Conservation (phyloP, 805 yeast genomes). For the Soucietia sequanensis region DNA sequence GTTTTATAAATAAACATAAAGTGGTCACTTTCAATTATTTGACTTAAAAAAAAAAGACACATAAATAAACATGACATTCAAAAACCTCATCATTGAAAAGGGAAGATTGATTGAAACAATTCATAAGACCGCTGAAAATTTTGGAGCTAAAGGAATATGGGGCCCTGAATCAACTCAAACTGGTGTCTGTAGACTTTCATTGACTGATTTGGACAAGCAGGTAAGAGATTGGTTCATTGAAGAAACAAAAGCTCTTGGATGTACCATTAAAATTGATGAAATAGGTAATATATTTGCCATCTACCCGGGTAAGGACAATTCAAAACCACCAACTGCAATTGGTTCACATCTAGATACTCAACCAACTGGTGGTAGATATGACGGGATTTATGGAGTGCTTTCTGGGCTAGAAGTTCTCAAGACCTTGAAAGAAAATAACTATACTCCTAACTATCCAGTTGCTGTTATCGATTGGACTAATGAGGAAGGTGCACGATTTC, state of each 20-base stretch:
- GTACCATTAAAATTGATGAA: conserved; percentile 57
- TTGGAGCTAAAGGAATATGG: conserved; percentile 67
- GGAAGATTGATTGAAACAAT: conserved; percentile 56
- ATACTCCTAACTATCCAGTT: conserved; percentile 63
- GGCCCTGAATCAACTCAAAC: conserved; percentile 56
- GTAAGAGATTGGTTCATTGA: conserved; percentile 65
- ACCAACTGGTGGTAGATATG: conserved; percentile 77
- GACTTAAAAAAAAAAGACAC: no score
- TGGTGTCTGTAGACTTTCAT: conserved; percentile 66
- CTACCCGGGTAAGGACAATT: conserved; percentile 52
- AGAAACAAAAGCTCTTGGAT: conserved; percentile 54
- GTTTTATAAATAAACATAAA: no score
- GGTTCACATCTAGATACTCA: conserved; percentile 79
- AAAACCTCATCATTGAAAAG: neutral
- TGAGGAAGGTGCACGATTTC: conserved; percentile 78
- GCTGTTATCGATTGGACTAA: conserved; percentile 70
- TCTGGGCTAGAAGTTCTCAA: conserved; percentile 66
- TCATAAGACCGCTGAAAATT: conserved; percentile 53
- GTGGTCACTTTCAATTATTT: no score
- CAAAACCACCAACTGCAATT: conserved; percentile 56
- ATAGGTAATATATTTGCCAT: conserved; percentile 70
- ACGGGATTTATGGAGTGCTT: conserved; percentile 69
- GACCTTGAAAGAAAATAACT: conserved; percentile 58
- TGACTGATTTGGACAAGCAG: conserved; percentile 58
- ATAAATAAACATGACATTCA: no score